Base-by-base conservation (phyloP, 2,329 filamentous ascomycete genomes). In the Fusarium mexicanum region DNA sequence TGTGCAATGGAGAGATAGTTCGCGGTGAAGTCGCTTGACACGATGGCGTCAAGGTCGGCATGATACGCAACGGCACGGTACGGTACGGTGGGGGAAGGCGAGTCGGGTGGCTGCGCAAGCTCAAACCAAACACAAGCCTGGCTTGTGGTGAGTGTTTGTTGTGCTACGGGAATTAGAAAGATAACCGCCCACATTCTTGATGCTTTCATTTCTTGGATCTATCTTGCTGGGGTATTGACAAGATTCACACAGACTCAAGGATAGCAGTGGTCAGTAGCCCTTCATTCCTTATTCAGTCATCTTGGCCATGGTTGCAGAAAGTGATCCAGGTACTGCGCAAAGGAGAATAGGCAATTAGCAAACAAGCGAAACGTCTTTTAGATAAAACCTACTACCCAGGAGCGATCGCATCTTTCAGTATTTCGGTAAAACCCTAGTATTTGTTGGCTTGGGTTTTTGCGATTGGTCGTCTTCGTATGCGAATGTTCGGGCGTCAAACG, bases 101-200 rank as follows among this genome's bases (percentile, higher is more conserved):
- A 69, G 55, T 51, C 68, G 64, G 72, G 64, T 74, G 53, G 64
- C 71, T 74, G 64, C 72, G 50, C 43, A 33, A 29, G 64, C 65
- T 71, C 46, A 63, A 60, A 60, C 60, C 41, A 58, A 60, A 57
- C 60, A 62, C 46, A 59, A 50, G 59, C 20, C 11, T 44, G 41
- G 43, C n/a, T 35, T 37, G 43, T 59, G 33, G 29, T 48, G 26
- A 61, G 48, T 43, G 50, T 61, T 41, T 69, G 61, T 43, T 60
- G 57, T 53, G n/a, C n/a, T 35, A 53, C n/a, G n/a, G 24, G 33
- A 53, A 18, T 26, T 37, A 26, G 31, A 37, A 26, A 37, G 31
- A 22, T 26, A 53, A 26, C 33, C 24, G 50, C n/a, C 50, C 50
- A 22, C 50, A 53, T 24, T 22, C n/a, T 53, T 53, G 33, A 26